Conservation (phyloP, 2,329 filamentous ascomycete genomes). For the Lachnellula subtilissima region DNA sequence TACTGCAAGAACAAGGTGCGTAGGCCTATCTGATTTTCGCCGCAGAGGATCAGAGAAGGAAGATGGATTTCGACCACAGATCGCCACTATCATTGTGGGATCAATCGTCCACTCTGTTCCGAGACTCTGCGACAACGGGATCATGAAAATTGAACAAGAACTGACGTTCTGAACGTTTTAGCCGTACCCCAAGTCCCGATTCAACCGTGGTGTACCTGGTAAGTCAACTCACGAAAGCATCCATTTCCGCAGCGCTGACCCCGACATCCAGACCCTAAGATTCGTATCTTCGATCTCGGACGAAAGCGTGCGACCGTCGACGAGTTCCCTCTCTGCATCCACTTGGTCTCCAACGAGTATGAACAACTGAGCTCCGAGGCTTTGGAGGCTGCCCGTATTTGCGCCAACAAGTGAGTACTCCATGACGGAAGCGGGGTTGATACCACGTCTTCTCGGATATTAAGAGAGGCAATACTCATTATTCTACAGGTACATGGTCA, state of each 20-base stretch:
- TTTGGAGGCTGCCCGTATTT: slow-evolving; percentile 99
- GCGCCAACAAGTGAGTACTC: slow-evolving; percentile 85
- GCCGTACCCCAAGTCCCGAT: slow-evolving; percentile 99
- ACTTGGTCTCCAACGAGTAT: slow-evolving; percentile 99
- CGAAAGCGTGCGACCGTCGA: slow-evolving; percentile 98
- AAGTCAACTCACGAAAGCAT: slow-evolving; percentile 45
- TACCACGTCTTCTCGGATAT: too few species aligned
- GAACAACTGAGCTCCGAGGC: slow-evolving; percentile 99
- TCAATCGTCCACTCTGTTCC: neutral
- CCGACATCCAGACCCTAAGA: slow-evolving; percentile 49
- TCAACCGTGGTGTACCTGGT: slow-evolving; percentile 95
- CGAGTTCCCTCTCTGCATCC: slow-evolving; percentile 98
- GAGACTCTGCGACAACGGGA: neutral
- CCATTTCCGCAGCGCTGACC: too few species aligned
- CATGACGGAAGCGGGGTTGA: neutral
- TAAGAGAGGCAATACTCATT: neutral
- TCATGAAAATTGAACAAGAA: neutral
- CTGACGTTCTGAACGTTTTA: slow-evolving; percentile 35
- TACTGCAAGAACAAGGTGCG: slow-evolving; percentile 99
- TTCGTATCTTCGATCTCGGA: slow-evolving; percentile 97
- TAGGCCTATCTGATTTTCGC: slow-evolving; percentile 18
- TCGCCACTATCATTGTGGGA: slow-evolving; percentile 8
- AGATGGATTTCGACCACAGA: neutral
- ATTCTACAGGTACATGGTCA: slow-evolving; percentile 52
- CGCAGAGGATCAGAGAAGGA: slow-evolving; percentile 4